Percentiles rank a stretch among this genome's conserved stretches.
phyloP scores from a whole-genome alignment of 202 grass and related monocot species.

The Digitaria exilis region DNA sequence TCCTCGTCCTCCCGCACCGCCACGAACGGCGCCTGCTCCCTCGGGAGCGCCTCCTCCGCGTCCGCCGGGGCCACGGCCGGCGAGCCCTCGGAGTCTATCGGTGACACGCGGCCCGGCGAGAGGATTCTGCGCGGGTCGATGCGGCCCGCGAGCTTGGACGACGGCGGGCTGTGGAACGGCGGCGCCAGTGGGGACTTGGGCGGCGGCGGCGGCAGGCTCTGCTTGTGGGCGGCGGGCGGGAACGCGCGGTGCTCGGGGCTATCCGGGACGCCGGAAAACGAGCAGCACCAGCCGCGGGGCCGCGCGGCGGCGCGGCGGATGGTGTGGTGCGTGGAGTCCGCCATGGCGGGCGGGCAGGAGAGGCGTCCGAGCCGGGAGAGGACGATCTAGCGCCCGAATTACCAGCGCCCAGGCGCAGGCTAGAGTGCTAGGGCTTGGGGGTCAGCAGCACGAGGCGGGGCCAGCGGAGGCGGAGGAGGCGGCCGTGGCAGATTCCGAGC shows the following conservation, averaged over 20 bases:
- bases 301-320: slow-evolving; percentile 46
- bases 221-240: neutral
- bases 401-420: neutral
- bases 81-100: slow-evolving; percentile 68
- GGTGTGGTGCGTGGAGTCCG: slow-evolving; percentile 41
- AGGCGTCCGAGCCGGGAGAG: neutral
- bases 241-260: slow-evolving; percentile 60
- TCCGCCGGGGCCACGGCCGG: neutral
- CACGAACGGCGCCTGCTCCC: slow-evolving; percentile 41
- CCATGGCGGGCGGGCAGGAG: too few relatives aligned
- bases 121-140: slow-evolving; percentile 82
- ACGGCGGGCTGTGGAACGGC: slow-evolving; percentile 63
- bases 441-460: neutral
- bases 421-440: slow-evolving; percentile 11
- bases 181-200: slow-evolving; percentile 57
- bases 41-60: slow-evolving; percentile 1
- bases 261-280: slow-evolving; percentile 54
- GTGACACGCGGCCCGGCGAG: slow-evolving; percentile 85
- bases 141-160: slow-evolving; percentile 67
- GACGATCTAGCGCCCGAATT: too few relatives aligned
- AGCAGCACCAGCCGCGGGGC: slow-evolving; percentile 73
- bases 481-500: slow-evolving; percentile 33
- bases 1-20: slow-evolving; percentile 43
- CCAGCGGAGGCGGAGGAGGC: slow-evolving; percentile 1
- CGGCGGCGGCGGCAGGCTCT: slow-evolving; percentile 17